Conservation (phyloP, 768 basidiomycete genomes). For the Russula sp. region DNA sequence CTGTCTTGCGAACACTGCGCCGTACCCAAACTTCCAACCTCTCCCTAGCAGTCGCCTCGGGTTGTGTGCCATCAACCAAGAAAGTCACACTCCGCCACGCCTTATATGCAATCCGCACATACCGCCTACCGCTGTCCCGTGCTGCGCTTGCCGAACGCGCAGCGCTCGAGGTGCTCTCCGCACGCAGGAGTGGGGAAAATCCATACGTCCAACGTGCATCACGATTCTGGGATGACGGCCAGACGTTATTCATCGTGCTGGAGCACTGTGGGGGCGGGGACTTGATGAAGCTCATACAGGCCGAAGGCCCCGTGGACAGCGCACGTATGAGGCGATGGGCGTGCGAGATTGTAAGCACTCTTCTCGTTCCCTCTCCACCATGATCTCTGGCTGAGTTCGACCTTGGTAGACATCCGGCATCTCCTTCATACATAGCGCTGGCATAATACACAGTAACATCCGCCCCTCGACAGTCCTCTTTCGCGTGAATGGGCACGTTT, state of each 20-base stretch:
- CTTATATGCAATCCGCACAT: conserved; percentile 20
- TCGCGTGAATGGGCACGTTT: conserved; percentile 19
- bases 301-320: conserved; percentile 9
- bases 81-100: conserved; percentile 12
- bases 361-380: background rate
- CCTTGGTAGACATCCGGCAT: conserved; percentile 15
- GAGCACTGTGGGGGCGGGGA: conserved; percentile 19
- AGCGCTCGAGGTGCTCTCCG: conserved; percentile 10
- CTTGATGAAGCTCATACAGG: conserved; percentile 14
- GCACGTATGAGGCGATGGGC: conserved; percentile 14
- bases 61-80: conserved; percentile 3
- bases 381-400: background rate
- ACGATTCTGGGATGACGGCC: conserved; percentile 21
- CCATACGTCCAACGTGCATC: conserved; percentile 16
- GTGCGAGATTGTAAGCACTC: conserved; percentile 15
- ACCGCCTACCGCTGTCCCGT: conserved; percentile 14
- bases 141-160: conserved; percentile 12
- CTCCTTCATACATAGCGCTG: conserved; percentile 14
- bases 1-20: conserved; percentile 18
- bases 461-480: conserved; percentile 17
- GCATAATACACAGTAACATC: conserved; percentile 19
- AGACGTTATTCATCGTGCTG: conserved; percentile 15
- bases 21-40: conserved; percentile 15
- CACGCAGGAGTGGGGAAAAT: background rate
- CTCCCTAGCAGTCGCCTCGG: conserved; percentile 16